phyloP scores from a whole-genome alignment of 352 stramenopile genomes.

The Elongisporangium senticosum region DNA sequence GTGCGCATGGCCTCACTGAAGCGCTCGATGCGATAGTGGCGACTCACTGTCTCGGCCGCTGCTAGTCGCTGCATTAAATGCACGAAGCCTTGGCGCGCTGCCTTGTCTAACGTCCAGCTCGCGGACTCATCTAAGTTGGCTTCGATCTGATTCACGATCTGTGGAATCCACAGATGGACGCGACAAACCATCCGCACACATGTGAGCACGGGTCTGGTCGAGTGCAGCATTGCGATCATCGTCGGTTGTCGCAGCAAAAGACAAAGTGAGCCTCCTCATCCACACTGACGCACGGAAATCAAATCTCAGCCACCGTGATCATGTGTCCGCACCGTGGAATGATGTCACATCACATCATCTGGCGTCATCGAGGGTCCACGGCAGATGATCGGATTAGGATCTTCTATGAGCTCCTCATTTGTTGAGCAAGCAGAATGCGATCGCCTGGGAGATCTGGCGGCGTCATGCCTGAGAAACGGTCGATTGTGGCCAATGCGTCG shows the following conservation, averaged over 20 bases:
- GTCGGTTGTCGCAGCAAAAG: neutral
- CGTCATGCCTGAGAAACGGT: too few relatives aligned
- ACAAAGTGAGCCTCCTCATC: neutral
- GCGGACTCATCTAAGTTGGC: constrained; percentile 12
- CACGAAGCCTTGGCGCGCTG: constrained; percentile 13
- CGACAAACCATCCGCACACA: constrained; percentile 11
- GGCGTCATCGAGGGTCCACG: neutral
- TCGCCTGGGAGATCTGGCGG: neutral
- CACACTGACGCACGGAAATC: too few relatives aligned
- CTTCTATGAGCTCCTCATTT: neutral
- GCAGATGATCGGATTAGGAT: neutral
- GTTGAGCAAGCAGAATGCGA: neutral
- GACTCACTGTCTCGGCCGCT: neutral
- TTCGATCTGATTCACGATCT: constrained; percentile 11
- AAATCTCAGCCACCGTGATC: neutral
- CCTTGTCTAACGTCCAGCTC: constrained; percentile 12
- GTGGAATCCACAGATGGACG: constrained; percentile 4
- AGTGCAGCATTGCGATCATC: neutral
- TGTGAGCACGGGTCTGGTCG: constrained; percentile 2
- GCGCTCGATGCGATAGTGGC: neutral
- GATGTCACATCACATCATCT: neutral
- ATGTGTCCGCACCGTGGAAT: neutral
- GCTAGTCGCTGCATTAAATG: constrained; percentile 13
- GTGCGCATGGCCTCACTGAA: neutral
- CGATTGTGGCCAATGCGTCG: neutral